Conservation (phyloP, 2,329 filamentous ascomycete species). For the Tolypocladium amazonense region DNA sequence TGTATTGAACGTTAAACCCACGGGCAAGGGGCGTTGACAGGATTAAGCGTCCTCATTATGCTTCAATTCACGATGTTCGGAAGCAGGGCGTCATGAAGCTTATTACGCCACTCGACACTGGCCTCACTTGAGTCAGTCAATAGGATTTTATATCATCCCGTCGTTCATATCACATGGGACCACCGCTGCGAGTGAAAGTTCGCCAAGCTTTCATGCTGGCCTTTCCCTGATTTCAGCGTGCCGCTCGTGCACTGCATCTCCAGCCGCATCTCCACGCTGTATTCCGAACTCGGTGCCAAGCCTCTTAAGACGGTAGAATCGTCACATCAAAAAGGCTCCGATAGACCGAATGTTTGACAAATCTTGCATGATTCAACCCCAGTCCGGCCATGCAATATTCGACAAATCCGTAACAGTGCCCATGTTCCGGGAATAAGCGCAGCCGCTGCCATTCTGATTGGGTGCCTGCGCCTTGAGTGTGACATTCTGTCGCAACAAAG, state of each 20-base stretch:
- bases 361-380: background rate
- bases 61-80: no score
- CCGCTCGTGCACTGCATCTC: background rate
- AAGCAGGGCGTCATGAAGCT: background rate
- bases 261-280: no score
- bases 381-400: background rate
- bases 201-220: background rate
- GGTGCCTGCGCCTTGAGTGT: background rate
- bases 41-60: background rate
- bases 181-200: background rate
- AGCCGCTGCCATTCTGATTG: background rate
- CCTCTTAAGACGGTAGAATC: no score
- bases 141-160: background rate
- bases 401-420: background rate
- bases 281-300: background rate
- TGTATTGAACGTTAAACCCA: background rate
- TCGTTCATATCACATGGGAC: background rate
- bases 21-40: background rate
- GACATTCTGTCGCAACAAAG: background rate
- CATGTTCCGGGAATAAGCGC: background rate
- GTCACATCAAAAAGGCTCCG: background rate
- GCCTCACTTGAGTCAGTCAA: background rate
- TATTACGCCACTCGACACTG: background rate
- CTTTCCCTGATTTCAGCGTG: background rate
- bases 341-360: background rate